Percentiles rank a stretch among this genome's conserved stretches.
Evolutionary conservation across 495 filamentous ascomycete genomes (phyloP).

Genomic region (Bombardia bombarda): DNA sequence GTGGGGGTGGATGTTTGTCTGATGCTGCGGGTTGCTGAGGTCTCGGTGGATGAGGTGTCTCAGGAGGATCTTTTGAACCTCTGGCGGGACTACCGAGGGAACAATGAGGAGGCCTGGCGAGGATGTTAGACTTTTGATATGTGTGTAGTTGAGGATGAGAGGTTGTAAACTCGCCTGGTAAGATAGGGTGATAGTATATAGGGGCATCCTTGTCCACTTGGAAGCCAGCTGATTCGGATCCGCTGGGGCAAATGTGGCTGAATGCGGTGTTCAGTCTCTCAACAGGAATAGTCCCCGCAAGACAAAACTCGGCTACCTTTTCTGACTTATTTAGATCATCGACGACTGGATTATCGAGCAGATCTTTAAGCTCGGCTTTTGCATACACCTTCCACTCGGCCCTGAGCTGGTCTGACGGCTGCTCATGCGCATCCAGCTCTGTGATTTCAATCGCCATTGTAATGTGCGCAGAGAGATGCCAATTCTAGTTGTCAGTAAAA

Average conservation of each 20-base stretch:
- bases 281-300: conserved; percentile 27
- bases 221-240: conserved; percentile 8
- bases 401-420: conserved; percentile 57
- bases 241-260: conserved; percentile 18
- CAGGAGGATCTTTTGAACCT: conserved; percentile 60
- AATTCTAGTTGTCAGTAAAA: too few species aligned
- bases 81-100: conserved; percentile 60
- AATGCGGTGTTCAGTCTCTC: conserved; percentile 30
- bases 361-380: conserved; percentile 31
- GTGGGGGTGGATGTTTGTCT: conserved; percentile 83
- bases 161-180: conserved; percentile 26
- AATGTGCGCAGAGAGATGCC: too few species aligned
- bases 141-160: not conserved
- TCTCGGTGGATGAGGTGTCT: conserved; percentile 68
- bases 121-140: not conserved
- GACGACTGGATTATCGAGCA: conserved; percentile 30
- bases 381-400: conserved; percentile 52
- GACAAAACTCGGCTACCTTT: conserved; percentile 21
- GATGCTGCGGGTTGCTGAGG: conserved; percentile 62
- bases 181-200: conserved; percentile 27
- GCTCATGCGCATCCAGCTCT: conserved; percentile 60
- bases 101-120: conserved; percentile 62
- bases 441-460: conserved; percentile 33
- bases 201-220: conserved; percentile 19
- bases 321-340: conserved; percentile 31